Base-by-base conservation (phyloP, 352 stramenopile species). In the Blastocystis sp. region DNA sequence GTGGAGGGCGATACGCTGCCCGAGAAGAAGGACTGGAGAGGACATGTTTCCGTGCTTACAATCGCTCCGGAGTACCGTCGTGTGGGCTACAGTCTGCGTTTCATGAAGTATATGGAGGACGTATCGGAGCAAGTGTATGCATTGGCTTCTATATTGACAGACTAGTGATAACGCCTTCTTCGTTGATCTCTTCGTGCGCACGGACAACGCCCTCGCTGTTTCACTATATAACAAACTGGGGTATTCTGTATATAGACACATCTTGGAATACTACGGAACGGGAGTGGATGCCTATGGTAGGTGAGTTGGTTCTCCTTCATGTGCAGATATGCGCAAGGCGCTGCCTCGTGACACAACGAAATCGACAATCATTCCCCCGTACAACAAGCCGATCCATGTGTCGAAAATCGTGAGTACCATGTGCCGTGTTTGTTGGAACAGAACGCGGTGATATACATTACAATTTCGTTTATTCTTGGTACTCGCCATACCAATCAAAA, bases 31-130 rank as follows among this genome's bases (percentile, higher is more conserved):
- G 79, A 89, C 29, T 77, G 39, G 62, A 45, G 55, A 12, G 79
- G 79, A 66, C 79, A 89, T 41, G 79, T 89, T 89, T 89, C 79
- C 21, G 79, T 89, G 0, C 41, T 89, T 2, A 89, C 79, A 9
- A 80, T 89, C 61, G 79, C 79, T 80, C 63, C 63, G 41, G 79
- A 89, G 61, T 89, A 89, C 50, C 79, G 79, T 79, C 63, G 79
- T 41, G 41, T 71, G 19, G 60, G 79, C 4, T 89, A 62, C 37
- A 65, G 35, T 21, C 63, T 65, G 41, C 70, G 33, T 29, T 89
- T 89, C 41, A 89, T 89, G 79, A 63, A 89, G 55, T 77, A 59
- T 29, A 89, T 89, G 1, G 79, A 89, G 31, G 62, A 76, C 24
- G 26, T 89, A n/a, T 89, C 79, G 0, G 79, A 89, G 50, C 10